Percentiles rank a stretch among this genome's conserved stretches.
phyloP scores from a whole-genome alignment of 176 grass and related monocot species.

The Triticum turgidum region DNA sequence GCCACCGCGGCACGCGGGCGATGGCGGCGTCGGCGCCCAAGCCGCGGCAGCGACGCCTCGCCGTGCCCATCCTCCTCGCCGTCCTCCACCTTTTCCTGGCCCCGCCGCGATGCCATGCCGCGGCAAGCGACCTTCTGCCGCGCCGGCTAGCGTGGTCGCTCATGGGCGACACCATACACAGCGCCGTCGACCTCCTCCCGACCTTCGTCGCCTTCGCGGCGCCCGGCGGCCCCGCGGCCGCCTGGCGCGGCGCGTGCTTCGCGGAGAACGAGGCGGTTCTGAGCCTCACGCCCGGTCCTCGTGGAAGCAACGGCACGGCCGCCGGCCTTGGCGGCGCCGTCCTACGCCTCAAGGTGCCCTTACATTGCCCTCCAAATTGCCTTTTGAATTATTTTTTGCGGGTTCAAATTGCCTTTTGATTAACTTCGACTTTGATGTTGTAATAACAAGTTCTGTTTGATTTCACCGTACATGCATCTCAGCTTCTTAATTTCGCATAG shows the following conservation, averaged over 20 bases:
- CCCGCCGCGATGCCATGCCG: neutral
- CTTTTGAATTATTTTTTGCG: neutral
- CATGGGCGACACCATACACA: slow-evolving; percentile 58
- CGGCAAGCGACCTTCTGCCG: slow-evolving; percentile 62
- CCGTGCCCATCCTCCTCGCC: neutral
- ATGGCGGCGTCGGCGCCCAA: neutral
- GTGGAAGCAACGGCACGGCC: slow-evolving; percentile 26
- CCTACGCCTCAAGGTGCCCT: slow-evolving; percentile 62
- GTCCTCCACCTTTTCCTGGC: neutral
- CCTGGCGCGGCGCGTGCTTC: slow-evolving; percentile 84
- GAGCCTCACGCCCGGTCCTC: slow-evolving; percentile 41
- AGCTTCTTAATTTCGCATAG: neutral
- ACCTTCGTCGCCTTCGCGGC: slow-evolving; percentile 63
- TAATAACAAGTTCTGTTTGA: neutral
- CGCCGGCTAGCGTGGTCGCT: slow-evolving; percentile 71
- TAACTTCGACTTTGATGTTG: neutral
- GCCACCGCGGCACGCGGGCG: neutral
- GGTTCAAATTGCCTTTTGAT: too few relatives aligned
- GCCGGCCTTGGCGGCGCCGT: slow-evolving; percentile 44
- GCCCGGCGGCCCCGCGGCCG: slow-evolving; percentile 41
- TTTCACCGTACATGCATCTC: neutral
- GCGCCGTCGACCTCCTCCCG: slow-evolving; percentile 90
- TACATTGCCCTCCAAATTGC: neutral
- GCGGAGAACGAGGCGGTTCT: slow-evolving; percentile 68
- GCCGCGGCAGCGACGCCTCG: neutral